Evolutionary conservation across 305 asterid species (phyloP).

Genomic region (Fraxinus ornus): DNA sequence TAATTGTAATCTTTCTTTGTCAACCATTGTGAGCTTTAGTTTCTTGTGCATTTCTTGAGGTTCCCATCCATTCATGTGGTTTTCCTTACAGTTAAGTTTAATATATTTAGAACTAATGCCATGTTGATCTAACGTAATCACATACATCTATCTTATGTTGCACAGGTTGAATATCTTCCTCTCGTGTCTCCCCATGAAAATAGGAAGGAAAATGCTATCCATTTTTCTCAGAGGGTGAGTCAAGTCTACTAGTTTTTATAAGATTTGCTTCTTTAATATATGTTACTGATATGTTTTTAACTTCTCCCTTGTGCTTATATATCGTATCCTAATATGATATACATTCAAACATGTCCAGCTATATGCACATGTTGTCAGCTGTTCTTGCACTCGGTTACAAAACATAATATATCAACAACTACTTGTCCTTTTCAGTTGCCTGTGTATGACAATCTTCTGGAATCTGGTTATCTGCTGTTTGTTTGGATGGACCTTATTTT

Average conservation of each 20-base stretch:
- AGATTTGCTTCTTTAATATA: slow-evolving; percentile 9
- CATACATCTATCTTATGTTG: slow-evolving; percentile 17
- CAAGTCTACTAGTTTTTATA: slow-evolving; percentile 15
- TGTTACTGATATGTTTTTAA: neutral
- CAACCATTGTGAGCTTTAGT: neutral
- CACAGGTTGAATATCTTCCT: slow-evolving; percentile 98
- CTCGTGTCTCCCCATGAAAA: slow-evolving; percentile 64
- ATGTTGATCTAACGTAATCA: slow-evolving; percentile 12
- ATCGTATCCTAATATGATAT: neutral
- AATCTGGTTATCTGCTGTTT: neutral
- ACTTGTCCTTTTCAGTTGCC: neutral
- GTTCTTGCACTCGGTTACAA: neutral
- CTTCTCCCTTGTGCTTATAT: neutral
- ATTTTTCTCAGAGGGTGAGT: slow-evolving; percentile 84
- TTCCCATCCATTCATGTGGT: neutral
- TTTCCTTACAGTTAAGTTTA: neutral
- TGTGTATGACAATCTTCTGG: neutral
- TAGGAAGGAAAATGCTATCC: slow-evolving; percentile 71
- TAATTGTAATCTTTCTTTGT: neutral
- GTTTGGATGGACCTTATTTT: neutral
- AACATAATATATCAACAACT: neutral
- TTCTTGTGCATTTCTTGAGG: neutral
- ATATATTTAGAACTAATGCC: neutral
- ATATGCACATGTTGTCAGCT: neutral
- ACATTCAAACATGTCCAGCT: neutral